Base-by-base conservation (phyloP, 2,329 filamentous ascomycete species). In the Beauveria sp. region DNA sequence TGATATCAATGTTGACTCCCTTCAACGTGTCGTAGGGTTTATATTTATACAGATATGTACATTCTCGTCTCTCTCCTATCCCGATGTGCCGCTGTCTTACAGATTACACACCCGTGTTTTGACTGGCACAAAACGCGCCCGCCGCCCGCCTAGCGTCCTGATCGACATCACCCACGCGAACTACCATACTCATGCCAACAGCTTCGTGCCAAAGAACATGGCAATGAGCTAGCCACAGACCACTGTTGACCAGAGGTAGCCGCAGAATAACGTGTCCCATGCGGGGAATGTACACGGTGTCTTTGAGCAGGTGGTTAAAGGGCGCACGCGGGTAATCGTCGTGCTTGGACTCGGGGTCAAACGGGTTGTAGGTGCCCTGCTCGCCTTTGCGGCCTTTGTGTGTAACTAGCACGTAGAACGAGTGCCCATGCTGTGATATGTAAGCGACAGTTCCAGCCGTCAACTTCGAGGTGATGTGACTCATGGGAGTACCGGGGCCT, bases 161-260 rank as follows among this genome's bases (percentile, higher is more conserved):
- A 22, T 62, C 60, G 9, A 62, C 22, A 10, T 62, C 46, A 8
- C 62, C 62, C 6, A 63, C 54, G 5, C 63, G 62, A n/a, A 66
- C 22, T 2, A 61, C 61, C 74, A 78, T 78, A 1, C 73, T 73
- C 74, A 78, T 78, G 1, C 78, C 77, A 30, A 72, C 74, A 0
- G 71, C 75, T 60, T 69, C 66, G 57, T 73, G 73, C 67, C 72
- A 75, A 6, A 75, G 61, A 1, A 74, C 67, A 66, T 75, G 73
- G 30, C 73, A 75, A 60, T 76, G 74, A 43, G 75, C 67, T 40
- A 74, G 67, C 74, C 73, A 76, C 14, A 76, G 59, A 1, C 74
- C 74, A 9, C 69, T 65, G 58, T 75, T 76, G 58, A 74, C 69
- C 2, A 73, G 66, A 8, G 63, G 65, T 43, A 76, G 70, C 7